These are phyloP conservation scores for Suhomyces wounanorum DNA, from an alignment of 1,139 yeast genomes.

Conservation along the genomic window DNA sequence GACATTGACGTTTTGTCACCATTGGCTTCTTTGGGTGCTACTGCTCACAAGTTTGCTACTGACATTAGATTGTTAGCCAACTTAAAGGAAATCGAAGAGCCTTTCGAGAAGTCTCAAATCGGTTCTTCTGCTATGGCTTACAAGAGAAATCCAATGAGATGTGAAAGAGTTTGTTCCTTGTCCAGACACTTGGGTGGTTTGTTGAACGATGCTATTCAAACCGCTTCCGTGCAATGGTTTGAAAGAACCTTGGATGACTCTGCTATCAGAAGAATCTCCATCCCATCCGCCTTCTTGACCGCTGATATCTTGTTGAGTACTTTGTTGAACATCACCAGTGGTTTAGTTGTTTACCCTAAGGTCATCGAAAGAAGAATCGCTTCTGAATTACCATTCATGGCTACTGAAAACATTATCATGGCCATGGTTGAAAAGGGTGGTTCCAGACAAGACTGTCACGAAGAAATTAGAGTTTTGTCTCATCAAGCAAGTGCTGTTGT, in stretches of 20 bases:
- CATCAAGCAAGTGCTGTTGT: constrained; percentile 98
- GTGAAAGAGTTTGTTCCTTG: constrained; percentile 96
- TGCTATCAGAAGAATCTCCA: constrained; percentile 94
- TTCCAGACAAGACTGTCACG: constrained; percentile 98
- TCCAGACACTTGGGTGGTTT: constrained; percentile 93
- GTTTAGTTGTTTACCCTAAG: constrained; percentile 96
- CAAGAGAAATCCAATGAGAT: constrained; percentile 99
- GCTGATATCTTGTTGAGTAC: constrained; percentile 93
- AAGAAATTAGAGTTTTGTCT: constrained; percentile 92
- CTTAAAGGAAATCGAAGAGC: constrained; percentile 96
- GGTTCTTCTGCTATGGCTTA: constrained; percentile 99
- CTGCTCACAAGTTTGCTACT: constrained; percentile 97
- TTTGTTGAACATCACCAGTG: constrained; percentile 86
- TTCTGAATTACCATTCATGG: constrained; percentile 98
- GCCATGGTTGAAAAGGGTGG: constrained; percentile 99
- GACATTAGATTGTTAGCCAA: constrained; percentile 95
- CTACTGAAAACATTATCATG: constrained; percentile 98
- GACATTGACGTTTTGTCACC: constrained; percentile 94
- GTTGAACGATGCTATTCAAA: constrained; percentile 90
- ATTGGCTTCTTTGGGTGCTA: constrained; percentile 91
- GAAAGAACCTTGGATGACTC: constrained; percentile 98
- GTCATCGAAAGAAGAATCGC: constrained; percentile 95
- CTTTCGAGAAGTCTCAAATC: constrained; percentile 95
- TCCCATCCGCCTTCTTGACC: constrained; percentile 95
- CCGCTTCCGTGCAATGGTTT: constrained; percentile 98